These are phyloP conservation scores for Colletotrichum cuscutae DNA, from an alignment of 2,329 filamentous ascomycete species.

Conservation along the genomic window DNA sequence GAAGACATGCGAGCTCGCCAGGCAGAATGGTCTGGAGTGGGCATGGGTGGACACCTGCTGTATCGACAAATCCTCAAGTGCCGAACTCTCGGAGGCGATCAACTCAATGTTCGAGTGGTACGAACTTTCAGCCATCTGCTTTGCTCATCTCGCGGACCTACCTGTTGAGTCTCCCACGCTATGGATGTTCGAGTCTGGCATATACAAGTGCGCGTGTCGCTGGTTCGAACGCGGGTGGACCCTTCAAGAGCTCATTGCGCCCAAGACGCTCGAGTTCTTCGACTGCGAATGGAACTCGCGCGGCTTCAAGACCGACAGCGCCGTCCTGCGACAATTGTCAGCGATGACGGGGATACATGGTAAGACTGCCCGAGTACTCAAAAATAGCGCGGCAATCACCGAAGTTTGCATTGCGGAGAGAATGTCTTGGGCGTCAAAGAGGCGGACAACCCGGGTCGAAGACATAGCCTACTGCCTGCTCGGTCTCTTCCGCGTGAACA, in stretches of 20 bases:
- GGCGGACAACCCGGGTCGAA: constrained; percentile 37
- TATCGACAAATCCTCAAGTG: constrained; percentile 24
- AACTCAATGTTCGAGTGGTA: constrained; percentile 31
- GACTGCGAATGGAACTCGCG: constrained; percentile 34
- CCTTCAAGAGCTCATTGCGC: constrained; percentile 38
- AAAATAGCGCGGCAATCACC: not conserved
- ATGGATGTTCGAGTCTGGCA: not conserved
- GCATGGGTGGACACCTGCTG: constrained; percentile 23
- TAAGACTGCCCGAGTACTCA: not conserved
- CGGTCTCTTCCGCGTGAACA: constrained; percentile 41
- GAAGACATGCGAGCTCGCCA: constrained; percentile 27
- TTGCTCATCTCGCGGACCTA: constrained; percentile 25
- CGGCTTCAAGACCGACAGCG: not conserved
- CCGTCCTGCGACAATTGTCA: not conserved
- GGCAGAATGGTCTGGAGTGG: constrained; percentile 13
- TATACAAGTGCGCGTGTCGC: not conserved
- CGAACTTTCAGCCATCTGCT: constrained; percentile 21
- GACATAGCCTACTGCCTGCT: constrained; percentile 42
- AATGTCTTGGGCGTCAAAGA: constrained; percentile 42
- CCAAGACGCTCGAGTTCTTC: constrained; percentile 38
- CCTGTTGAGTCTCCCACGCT: not conserved
- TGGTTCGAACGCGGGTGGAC: constrained; percentile 25
- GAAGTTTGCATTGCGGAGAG: not conserved
- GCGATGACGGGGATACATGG: not conserved
- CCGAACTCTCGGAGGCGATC: constrained; percentile 27